These are phyloP conservation scores for Rhinocladiella mackenziei DNA, from an alignment of 2,329 filamentous ascomycete species.

Conservation along the genomic window DNA sequence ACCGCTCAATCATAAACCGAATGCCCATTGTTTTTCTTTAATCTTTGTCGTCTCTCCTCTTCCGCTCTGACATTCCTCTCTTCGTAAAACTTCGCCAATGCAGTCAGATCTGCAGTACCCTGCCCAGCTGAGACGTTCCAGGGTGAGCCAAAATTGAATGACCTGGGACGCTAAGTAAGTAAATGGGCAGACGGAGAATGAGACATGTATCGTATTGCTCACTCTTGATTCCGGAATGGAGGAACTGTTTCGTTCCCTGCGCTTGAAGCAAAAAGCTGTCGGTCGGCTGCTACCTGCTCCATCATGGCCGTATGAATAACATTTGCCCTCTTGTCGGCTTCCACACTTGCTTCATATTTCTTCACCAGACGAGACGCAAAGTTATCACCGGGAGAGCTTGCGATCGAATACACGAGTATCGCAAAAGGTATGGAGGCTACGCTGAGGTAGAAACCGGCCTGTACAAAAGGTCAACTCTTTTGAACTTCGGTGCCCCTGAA, in stretches of 20 bases:
- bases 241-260: conserved; percentile 42
- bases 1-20: conserved; percentile 42
- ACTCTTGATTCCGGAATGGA: conserved; percentile 62
- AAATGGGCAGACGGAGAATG: conserved; percentile 13
- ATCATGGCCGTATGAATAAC: conserved; percentile 57
- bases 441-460: conserved; percentile 48
- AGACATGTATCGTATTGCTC: conserved; percentile 35
- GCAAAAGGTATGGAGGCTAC: conserved; percentile 42
- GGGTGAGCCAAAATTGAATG: conserved; percentile 60
- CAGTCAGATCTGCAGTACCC: conserved; percentile 53
- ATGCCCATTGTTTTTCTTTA: conserved; percentile 42
- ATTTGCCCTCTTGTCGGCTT: conserved; percentile 55
- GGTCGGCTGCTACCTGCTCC: conserved; percentile 61
- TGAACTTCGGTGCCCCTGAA: conserved; percentile 2
- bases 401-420: conserved; percentile 42
- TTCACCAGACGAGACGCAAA: conserved; percentile 20
- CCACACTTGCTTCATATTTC: conserved; percentile 37
- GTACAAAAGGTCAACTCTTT: conserved; percentile 21
- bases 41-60: conserved; percentile 49
- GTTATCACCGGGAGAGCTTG: conserved; percentile 25
- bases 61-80: conserved; percentile 55
- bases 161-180: conserved; percentile 39
- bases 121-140: conserved; percentile 63
- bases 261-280: conserved; percentile 55
- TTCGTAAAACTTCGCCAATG: conserved; percentile 61